phyloP scores from a whole-genome alignment of 192 early-diverging fungal species.

The Coemansia sp. region DNA sequence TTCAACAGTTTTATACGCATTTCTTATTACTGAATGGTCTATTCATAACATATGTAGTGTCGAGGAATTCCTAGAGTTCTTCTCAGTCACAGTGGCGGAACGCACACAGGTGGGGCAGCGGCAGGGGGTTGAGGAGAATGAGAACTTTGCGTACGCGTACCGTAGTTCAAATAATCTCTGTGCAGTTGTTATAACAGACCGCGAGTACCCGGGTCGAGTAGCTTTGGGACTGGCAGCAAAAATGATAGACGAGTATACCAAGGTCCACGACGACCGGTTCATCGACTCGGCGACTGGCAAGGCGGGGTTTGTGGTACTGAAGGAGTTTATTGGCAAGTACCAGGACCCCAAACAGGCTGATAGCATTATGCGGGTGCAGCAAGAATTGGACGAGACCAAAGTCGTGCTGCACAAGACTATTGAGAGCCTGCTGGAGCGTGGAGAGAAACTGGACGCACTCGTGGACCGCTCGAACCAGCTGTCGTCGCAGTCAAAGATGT shows the following conservation, averaged over 20 bases:
- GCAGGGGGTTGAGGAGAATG: slow-evolving; percentile 78
- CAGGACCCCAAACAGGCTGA: slow-evolving; percentile 94
- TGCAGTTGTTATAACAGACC: slow-evolving; percentile 77
- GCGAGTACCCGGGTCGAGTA: slow-evolving; percentile 86
- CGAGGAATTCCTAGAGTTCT: slow-evolving; percentile 88
- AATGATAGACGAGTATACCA: slow-evolving; percentile 83
- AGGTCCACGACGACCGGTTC: slow-evolving; percentile 56
- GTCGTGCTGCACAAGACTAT: slow-evolving; percentile 94
- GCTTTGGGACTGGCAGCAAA: slow-evolving; percentile 86
- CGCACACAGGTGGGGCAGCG: slow-evolving; percentile 78
- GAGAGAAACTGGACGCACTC: slow-evolving; percentile 86
- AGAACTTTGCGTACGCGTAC: slow-evolving; percentile 82
- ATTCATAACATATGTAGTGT: slow-evolving; percentile 52
- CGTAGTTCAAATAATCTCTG: slow-evolving; percentile 71
- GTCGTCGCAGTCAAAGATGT: slow-evolving; percentile 90
- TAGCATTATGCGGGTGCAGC: slow-evolving; percentile 90
- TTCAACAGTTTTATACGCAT: too few species aligned
- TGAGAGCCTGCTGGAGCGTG: slow-evolving; percentile 83
- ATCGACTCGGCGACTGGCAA: slow-evolving; percentile 40
- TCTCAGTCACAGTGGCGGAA: slow-evolving; percentile 81
- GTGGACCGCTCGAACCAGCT: slow-evolving; percentile 81
- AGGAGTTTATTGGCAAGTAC: slow-evolving; percentile 71
- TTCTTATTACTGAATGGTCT: too few species aligned
- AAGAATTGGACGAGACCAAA: slow-evolving; percentile 97
- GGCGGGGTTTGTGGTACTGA: slow-evolving; percentile 70